Percentiles rank a stretch among this genome's conserved stretches.
These are phyloP conservation scores for Corylus avellana DNA, from an alignment of 306 rosid genomes.

Conservation along the genomic window DNA sequence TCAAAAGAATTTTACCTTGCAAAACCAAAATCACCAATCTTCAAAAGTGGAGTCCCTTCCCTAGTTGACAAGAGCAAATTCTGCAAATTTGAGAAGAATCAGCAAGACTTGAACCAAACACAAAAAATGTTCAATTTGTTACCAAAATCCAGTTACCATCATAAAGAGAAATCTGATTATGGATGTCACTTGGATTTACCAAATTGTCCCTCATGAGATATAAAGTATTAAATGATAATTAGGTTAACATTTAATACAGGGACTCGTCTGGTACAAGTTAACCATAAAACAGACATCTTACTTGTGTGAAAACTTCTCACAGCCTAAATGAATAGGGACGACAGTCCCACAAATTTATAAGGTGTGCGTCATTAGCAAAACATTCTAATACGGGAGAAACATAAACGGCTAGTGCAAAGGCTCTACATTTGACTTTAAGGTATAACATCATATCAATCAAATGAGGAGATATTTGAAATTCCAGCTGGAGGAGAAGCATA, in stretches of 20 bases:
- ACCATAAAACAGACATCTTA: not conserved
- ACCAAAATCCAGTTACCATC: not conserved
- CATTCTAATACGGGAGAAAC: constrained; percentile 7
- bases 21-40: constrained; percentile 98
- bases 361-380: not conserved
- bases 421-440: not conserved
- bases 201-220: not conserved
- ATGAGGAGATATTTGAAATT: not conserved
- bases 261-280: not conserved
- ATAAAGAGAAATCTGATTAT: not conserved
- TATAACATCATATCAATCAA: not conserved
- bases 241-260: not conserved
- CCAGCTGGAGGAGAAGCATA: not conserved
- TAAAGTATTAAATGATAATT: not conserved
- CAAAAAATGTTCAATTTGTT: constrained; percentile 2
- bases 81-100: constrained; percentile 52
- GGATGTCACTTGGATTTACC: not conserved
- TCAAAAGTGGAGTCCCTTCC: constrained; percentile 59
- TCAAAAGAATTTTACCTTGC: constrained; percentile 63
- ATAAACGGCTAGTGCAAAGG: not conserved
- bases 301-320: not conserved
- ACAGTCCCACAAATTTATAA: constrained; percentile 5
- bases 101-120: constrained; percentile 20
- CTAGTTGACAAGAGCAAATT: constrained; percentile 69
- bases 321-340: not conserved